Percentiles rank a stretch among this genome's conserved stretches.
These are phyloP conservation scores for Orbilia brochopaga DNA, from an alignment of 2,329 filamentous ascomycete species.

Conservation along the genomic window DNA sequence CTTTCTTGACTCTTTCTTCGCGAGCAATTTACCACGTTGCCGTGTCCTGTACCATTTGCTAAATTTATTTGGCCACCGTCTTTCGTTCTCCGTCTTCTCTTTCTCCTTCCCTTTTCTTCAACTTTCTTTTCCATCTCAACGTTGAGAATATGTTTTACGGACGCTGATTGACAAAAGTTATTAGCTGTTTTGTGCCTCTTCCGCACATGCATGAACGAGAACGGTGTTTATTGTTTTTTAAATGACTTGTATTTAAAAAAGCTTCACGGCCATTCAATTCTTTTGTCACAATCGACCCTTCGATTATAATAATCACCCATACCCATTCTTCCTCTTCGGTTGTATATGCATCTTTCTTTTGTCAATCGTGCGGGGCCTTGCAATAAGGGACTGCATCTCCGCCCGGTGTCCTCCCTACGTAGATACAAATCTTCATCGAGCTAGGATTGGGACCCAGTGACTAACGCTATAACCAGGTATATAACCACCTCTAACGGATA, in stretches of 20 bases:
- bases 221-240: constrained; percentile 50
- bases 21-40: not conserved
- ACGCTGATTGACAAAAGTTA: constrained; percentile 32
- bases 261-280: constrained; percentile 23
- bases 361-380: too few relatives aligned
- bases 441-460: too few relatives aligned
- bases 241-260: constrained; percentile 20
- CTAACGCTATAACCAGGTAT: too few relatives aligned
- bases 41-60: not conserved
- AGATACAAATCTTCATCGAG: too few relatives aligned
- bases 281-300: too few relatives aligned
- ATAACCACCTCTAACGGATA: too few relatives aligned
- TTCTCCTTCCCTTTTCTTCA: not conserved
- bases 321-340: too few relatives aligned
- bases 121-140: constrained; percentile 1
- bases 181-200: constrained; percentile 40
- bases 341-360: too few relatives aligned
- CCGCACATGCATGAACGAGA: constrained; percentile 24
- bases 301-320: too few relatives aligned
- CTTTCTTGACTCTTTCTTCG: not conserved
- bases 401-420: too few relatives aligned
- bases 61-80: not conserved
- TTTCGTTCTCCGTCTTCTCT: constrained; percentile 2
- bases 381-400: too few relatives aligned
- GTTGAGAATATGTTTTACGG: constrained; percentile 3